Conservation (phyloP, 2,329 filamentous ascomycete genomes). For the Xylariaceae sp. region DNA sequence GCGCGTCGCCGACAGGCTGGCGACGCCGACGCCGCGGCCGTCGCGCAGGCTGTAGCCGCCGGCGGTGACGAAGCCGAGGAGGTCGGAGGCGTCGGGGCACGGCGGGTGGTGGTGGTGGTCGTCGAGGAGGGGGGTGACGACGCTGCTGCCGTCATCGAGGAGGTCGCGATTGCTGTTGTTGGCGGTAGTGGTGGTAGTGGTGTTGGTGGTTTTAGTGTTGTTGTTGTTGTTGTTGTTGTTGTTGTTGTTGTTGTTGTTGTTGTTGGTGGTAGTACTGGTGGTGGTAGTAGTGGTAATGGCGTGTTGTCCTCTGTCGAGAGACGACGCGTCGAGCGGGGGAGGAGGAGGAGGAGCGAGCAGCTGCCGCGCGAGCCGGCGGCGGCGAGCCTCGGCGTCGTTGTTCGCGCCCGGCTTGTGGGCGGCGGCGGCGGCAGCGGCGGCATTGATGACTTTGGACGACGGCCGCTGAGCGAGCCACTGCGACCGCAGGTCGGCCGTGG, state of each 20-base stretch:
- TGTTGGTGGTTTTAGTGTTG: constrained; percentile 38
- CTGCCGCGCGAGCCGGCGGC: background rate
- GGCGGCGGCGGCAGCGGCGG: too few species aligned
- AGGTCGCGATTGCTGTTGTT: constrained; percentile 27
- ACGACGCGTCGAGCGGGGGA: too few species aligned
- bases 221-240: constrained; percentile 39
- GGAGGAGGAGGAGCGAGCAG: background rate
- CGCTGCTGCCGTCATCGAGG: too few species aligned
- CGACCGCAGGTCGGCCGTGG: constrained; percentile 52
- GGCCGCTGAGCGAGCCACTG: constrained; percentile 63
- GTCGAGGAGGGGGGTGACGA: constrained; percentile 26
- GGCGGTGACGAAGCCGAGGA: constrained; percentile 85
- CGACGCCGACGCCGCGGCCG: constrained; percentile 70
- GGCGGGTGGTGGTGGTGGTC: constrained; percentile 49
- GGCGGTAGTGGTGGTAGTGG: too few species aligned
- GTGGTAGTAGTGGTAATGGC: background rate
- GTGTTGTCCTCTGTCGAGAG: too few species aligned
- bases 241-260: too few species aligned
- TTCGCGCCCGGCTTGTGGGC: constrained; percentile 19
- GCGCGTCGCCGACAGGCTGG: constrained; percentile 56
- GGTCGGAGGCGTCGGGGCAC: constrained; percentile 65
- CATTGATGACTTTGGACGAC: too few species aligned
- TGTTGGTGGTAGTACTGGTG: constrained; percentile 29
- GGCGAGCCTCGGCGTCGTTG: constrained; percentile 24
- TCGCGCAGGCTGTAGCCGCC: constrained; percentile 75